Evolutionary conservation across 805 yeast species (phyloP).

Genomic region (Saturnispora serradocipensis): DNA sequence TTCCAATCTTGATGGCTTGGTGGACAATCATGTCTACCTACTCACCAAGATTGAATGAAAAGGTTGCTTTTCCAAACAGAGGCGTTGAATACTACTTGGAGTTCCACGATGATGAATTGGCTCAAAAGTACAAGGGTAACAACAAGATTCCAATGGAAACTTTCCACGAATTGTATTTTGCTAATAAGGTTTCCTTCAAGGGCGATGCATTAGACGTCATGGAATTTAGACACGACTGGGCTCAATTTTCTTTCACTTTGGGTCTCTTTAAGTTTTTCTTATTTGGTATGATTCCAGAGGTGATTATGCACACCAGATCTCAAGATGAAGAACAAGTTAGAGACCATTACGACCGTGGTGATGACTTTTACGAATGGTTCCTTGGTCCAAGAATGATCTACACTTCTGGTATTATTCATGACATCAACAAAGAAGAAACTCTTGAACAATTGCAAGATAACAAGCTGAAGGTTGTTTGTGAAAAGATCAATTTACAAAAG

Average conservation of each 20-base stretch:
- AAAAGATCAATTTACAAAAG: conserved; percentile 62
- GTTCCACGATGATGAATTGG: conserved; percentile 66
- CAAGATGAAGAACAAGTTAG: conserved; percentile 96
- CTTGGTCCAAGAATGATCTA: conserved; percentile 91
- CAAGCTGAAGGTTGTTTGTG: conserved; percentile 80
- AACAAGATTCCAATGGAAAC: conserved; percentile 86
- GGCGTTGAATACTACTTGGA: conserved; percentile 76
- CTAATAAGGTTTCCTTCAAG: conserved; percentile 73
- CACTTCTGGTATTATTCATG: conserved; percentile 77
- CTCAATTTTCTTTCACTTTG: conserved; percentile 67
- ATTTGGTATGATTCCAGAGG: conserved; percentile 87
- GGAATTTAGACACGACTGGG: conserved; percentile 91
- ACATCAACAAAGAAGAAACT: conserved; percentile 61
- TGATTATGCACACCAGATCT: conserved; percentile 80
- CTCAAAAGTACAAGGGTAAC: conserved; percentile 59
- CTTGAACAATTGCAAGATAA: conserved; percentile 81
- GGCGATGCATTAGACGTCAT: conserved; percentile 78
- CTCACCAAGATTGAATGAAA: conserved; percentile 76
- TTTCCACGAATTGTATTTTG: conserved; percentile 81
- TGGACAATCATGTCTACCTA: conserved; percentile 74
- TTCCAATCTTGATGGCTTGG: conserved; percentile 73
- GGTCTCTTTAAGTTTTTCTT: conserved; percentile 72
- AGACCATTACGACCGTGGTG: conserved; percentile 94
- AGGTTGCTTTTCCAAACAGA: conserved; percentile 62
- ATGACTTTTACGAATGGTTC: conserved; percentile 90